Base-by-base conservation (phyloP, 495 filamentous ascomycete species). In the Aspergillus bridgeri region DNA sequence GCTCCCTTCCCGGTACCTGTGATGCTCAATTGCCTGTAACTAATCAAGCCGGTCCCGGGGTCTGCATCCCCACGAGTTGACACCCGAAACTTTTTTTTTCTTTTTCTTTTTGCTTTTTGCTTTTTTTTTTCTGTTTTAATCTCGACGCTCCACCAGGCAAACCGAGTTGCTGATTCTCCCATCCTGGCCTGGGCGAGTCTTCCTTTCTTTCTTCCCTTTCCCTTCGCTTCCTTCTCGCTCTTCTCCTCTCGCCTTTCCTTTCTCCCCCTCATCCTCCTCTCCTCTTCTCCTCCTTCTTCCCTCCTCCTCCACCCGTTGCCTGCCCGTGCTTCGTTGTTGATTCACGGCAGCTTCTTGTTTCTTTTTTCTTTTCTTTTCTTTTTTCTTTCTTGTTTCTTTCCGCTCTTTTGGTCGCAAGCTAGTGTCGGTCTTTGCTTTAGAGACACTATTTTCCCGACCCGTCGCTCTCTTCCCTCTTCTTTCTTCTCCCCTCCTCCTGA, bases 51-150 rank as follows among this genome's bases (percentile, higher is more conserved):
- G 7, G 33, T 15, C 33, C 9, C 13, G 33, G 9, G 3, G 33
- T 13, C 33, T 38, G 33, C 33, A 13, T 38, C 9, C 1, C 17
- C 9, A 38, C 17, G 33, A 15, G 11, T 15, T 15, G 33, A 38
- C 13, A 38, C 2, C 33, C 33, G 33, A 38, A 38, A 8, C 17
- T 54, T 42, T 42, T 38, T 54, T 57, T 47, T 23, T 20, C 45
- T 52, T 53, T 48, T 22, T 25, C 51, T 54, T 47, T 25, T 64
- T 64, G 68, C 65, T 66, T 64, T 68, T 73, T 74, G 69, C 66
- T 70, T 69, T 72, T 73, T 63, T 66, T 62, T 68, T 69, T 71
- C 69, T 67, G 65, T 69, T 71, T 73, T 66, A 66, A 66, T 63
- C 65, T 70, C 61, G 57, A 66, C 70, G 65, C 65, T 72, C 66